Evolutionary conservation across 2,329 filamentous ascomycete genomes (phyloP).

Genomic region (Venturia aucupariae): DNA sequence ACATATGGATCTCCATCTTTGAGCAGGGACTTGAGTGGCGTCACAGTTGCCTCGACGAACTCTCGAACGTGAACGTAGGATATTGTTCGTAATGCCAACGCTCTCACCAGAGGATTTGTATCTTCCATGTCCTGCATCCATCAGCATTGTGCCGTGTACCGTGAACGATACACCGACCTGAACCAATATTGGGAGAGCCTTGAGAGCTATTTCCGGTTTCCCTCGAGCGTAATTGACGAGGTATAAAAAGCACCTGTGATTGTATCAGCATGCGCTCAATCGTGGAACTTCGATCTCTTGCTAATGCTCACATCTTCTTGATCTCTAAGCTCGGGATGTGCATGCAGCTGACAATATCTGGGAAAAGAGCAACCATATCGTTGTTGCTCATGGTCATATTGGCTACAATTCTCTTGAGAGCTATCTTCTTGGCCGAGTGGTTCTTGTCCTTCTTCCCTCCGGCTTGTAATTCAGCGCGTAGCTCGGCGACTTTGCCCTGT

Average conservation of each 20-base stretch:
- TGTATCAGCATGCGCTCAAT: not conserved
- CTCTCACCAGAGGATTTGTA: slow-evolving; percentile 81
- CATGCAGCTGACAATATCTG: slow-evolving; percentile 94
- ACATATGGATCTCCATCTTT: slow-evolving; percentile 89
- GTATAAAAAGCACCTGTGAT: slow-evolving; percentile 87
- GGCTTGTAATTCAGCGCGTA: slow-evolving; percentile 86
- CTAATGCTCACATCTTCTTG: slow-evolving; percentile 81
- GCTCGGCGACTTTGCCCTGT: slow-evolving; percentile 98
- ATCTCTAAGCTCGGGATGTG: slow-evolving; percentile 89
- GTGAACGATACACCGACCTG: slow-evolving; percentile 45
- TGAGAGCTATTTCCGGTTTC: slow-evolving; percentile 88
- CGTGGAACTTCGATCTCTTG: not conserved
- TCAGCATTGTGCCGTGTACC: slow-evolving; percentile 11
- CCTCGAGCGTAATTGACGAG: slow-evolving; percentile 93
- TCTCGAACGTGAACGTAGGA: slow-evolving; percentile 96
- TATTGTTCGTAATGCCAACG: slow-evolving; percentile 85
- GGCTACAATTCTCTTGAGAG: slow-evolving; percentile 97
- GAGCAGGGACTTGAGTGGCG: slow-evolving; percentile 72
- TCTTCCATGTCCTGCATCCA: slow-evolving; percentile 73
- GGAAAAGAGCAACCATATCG: slow-evolving; percentile 96
- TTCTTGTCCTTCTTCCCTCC: slow-evolving; percentile 98
- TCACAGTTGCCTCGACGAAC: slow-evolving; percentile 84
- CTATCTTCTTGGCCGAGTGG: slow-evolving; percentile 88
- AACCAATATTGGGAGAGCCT: slow-evolving; percentile 80
- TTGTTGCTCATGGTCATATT: slow-evolving; percentile 99